A percentile compares a stretch with the other conserved stretches of the same genome.
Conservation (phyloP, 73 alveolate species). For the Paramecium sexaurelia region DNA sequence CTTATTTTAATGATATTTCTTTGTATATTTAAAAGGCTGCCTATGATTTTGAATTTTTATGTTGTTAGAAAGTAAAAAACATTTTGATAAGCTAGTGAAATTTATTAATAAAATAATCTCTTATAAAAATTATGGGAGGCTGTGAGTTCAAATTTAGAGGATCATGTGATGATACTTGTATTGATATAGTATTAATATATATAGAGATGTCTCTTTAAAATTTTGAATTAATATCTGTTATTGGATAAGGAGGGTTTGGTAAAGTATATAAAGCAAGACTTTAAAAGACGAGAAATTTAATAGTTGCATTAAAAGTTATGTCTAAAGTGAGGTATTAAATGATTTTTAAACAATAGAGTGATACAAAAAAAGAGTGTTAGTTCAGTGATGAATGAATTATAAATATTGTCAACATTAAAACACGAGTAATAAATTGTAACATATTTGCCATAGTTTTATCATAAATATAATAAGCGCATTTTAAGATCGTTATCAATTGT, state of each 20-base stretch:
- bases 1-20: too few relatives aligned
- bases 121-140: background rate
- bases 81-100: too few relatives aligned
- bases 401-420: constrained; percentile 76
- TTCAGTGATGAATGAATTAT: constrained; percentile 85
- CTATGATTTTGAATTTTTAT: too few relatives aligned
- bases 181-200: background rate
- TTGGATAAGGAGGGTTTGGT: constrained; percentile 75
- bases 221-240: constrained; percentile 35
- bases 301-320: constrained; percentile 68
- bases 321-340: constrained; percentile 59
- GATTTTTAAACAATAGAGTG: constrained; percentile 53
- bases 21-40: too few relatives aligned
- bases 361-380: constrained; percentile 84
- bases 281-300: constrained; percentile 64
- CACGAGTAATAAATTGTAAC: constrained; percentile 59
- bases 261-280: constrained; percentile 76
- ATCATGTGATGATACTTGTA: background rate
- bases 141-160: background rate
- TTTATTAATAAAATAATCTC: background rate
- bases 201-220: background rate
- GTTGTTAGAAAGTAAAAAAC: background rate
- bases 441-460: constrained; percentile 60
- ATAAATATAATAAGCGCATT: constrained; percentile 93
- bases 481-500: constrained; percentile 85